Evolutionary conservation across 1,284 basidiomycete species (phyloP), one percentile per base, ranked within the genome.

Genomic region (Papiliotrema flavescens): DNA sequence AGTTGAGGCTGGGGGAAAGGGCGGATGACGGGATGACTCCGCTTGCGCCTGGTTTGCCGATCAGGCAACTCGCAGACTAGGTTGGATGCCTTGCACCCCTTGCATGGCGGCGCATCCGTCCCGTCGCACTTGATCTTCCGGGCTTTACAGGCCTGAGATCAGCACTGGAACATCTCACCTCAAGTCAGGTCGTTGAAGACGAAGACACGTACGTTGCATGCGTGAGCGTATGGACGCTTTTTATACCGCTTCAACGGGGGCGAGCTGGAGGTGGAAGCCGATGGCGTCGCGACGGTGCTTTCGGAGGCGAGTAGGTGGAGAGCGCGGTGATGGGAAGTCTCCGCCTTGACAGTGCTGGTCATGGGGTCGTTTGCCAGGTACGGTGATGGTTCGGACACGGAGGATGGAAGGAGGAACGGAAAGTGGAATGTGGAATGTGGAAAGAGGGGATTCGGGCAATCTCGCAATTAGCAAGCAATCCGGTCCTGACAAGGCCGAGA

Each of bases 121-220:
- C 58, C 61, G 35, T 59, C 61, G 43, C 61, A 63, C 11, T 59
- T 57, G 22, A 63, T 60, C 53, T 63, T 63, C 23, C 61, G 54
- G 15, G 59, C 56, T 45, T 59, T 58, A 40, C 61, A 63, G 26
- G 61, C 56, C 61, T 63, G 42, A 4, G 28, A 40, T 26, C 26
- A 26, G n/a, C 3, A 20, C 15, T 28, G 14, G 34, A 20, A 32
- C 35, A 47, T 20, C 17, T 20, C 47, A 17, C 19, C 14, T 48
- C 7, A 14, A 15, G 8, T 39, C 2, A n/a, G n/a, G n/a, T n/a
- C n/a, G n/a, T n/a, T n/a, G n/a, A n/a, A n/a, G n/a, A n/a, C n/a
- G n/a, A n/a, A n/a, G n/a, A n/a, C n/a, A 54, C 61, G 26, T 35
- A 63, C 61, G 11, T 55, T 39, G 28, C 61, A 63, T 7, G 61